phyloP scores from a whole-genome alignment of 108 stramenopile species.

The Pseudonitzschia delicatissima region DNA sequence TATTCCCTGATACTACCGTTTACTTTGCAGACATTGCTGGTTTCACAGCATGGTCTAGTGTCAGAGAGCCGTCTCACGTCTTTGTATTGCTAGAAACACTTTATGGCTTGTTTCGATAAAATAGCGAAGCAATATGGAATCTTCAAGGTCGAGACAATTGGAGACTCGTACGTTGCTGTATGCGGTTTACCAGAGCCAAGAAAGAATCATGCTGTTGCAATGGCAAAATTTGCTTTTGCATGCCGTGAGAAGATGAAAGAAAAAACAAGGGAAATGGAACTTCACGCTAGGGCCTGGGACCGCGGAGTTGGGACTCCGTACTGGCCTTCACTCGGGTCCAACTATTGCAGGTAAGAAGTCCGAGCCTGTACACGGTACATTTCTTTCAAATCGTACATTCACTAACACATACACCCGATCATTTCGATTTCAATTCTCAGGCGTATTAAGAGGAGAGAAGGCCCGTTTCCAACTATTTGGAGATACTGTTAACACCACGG shows the following conservation, averaged over 20 bases:
- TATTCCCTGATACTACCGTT: conserved; percentile 19
- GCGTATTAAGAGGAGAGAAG: conserved; percentile 36
- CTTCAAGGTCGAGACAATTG: conserved; percentile 25
- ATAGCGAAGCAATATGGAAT: conserved; percentile 13
- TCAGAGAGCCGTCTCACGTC: conserved; percentile 21
- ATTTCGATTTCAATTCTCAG: not conserved
- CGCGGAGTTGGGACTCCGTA: conserved; percentile 2
- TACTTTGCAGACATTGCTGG: conserved; percentile 25
- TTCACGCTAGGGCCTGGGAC: conserved; percentile 22
- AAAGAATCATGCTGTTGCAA: conserved; percentile 20
- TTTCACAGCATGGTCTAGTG: conserved; percentile 22
- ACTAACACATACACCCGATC: not conserved
- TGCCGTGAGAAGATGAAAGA: conserved; percentile 13
- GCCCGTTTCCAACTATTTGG: conserved; percentile 22
- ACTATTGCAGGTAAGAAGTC: conserved; percentile 9
- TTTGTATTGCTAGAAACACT: conserved; percentile 18
- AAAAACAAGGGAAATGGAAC: conserved; percentile 1
- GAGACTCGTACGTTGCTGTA: conserved; percentile 24
- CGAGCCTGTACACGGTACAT: too few relatives aligned
- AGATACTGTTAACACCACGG: conserved; percentile 13
- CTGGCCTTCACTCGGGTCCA: conserved; percentile 17
- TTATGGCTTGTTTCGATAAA: conserved; percentile 14
- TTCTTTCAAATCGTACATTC: too few relatives aligned
- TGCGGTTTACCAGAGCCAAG: conserved; percentile 18
- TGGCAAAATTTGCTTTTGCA: conserved; percentile 21